These are phyloP conservation scores for Arthrinium puccinioides DNA, from an alignment of 2,329 filamentous ascomycete species.

Conservation along the genomic window DNA sequence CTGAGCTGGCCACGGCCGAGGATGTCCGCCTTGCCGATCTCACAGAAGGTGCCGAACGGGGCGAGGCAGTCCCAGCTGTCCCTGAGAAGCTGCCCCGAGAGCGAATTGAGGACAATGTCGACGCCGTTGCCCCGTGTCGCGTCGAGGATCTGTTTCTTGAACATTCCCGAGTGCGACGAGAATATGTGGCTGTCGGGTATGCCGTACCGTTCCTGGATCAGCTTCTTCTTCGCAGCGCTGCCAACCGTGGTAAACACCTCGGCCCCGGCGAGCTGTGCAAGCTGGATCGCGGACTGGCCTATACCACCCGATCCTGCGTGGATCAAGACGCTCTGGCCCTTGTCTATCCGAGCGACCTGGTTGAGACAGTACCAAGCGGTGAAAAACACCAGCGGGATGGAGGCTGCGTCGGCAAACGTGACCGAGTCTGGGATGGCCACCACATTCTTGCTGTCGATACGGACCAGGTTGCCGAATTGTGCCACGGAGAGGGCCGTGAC, in stretches of 20 bases:
- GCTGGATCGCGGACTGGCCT: slow-evolving; percentile 12
- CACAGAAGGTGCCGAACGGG: slow-evolving; percentile 22
- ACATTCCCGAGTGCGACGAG: slow-evolving; percentile 13
- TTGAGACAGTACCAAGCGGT: slow-evolving; percentile 21
- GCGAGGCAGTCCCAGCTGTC: slow-evolving; percentile 25
- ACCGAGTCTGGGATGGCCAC: slow-evolving; percentile 17
- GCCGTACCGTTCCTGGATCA: slow-evolving; percentile 17
- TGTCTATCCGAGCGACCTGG: slow-evolving; percentile 15
- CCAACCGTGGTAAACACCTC: slow-evolving; percentile 22
- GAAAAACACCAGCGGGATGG: slow-evolving; percentile 16
- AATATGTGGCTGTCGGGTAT: slow-evolving; percentile 23
- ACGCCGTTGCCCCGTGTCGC: slow-evolving; percentile 16
- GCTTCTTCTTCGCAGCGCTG: slow-evolving; percentile 16
- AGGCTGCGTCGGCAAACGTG: slow-evolving; percentile 15
- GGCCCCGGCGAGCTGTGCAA: slow-evolving; percentile 11
- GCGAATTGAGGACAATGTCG: slow-evolving; percentile 20
- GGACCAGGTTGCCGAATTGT: slow-evolving; percentile 2
- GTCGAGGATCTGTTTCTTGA: slow-evolving; percentile 15
- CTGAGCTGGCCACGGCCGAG: slow-evolving; percentile 21
- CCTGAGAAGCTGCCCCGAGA: slow-evolving; percentile 16
- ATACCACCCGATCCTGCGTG: slow-evolving; percentile 15
- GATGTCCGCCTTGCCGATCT: slow-evolving; percentile 25
- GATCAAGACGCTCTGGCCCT: slow-evolving; percentile 16
- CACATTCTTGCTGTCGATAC: slow-evolving; percentile 2
- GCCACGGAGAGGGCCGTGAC: not conserved